Percentiles rank a stretch among this genome's conserved stretches.
phyloP scores from a whole-genome alignment of 2,329 filamentous ascomycete genomes.

The Fusarium liriodendri region DNA sequence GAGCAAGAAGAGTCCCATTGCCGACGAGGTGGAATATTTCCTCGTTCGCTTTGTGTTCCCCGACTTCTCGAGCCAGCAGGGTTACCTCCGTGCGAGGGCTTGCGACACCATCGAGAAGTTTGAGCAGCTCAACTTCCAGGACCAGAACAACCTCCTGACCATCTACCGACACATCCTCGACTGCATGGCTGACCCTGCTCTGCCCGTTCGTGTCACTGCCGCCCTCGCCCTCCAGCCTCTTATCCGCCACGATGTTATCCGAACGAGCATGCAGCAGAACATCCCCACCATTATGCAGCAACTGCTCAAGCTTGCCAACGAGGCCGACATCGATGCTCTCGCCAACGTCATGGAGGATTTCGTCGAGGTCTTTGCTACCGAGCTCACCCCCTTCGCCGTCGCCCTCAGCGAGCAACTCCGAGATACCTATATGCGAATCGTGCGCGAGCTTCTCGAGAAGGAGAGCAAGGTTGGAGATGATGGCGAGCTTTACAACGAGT shows the following conservation, averaged over 20 bases:
- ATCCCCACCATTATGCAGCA: conserved; percentile 99
- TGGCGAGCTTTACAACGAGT: conserved; percentile 87
- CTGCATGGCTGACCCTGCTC: conserved; percentile 93
- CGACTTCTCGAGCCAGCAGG: conserved; percentile 92
- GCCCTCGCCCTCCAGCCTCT: conserved; percentile 94
- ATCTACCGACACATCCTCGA: conserved; percentile 98
- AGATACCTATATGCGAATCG: conserved; percentile 94
- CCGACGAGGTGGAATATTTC: conserved; percentile 98
- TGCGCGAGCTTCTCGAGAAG: conserved; percentile 90
- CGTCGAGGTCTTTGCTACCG: conserved; percentile 97
- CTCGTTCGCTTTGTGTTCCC: conserved; percentile 98
- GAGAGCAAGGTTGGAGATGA: conserved; percentile 81
- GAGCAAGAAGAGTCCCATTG: conserved; percentile 98
- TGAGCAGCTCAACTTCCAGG: conserved; percentile 96
- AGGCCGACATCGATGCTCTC: conserved; percentile 96
- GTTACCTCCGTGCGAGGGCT: conserved; percentile 91
- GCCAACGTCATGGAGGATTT: conserved; percentile 99
- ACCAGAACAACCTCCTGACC: conserved; percentile 92
- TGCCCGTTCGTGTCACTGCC: conserved; percentile 94
- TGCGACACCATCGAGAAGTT: conserved; percentile 99
- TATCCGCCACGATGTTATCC: conserved; percentile 94
- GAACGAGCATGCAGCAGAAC: conserved; percentile 94
- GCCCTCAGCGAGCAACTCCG: conserved; percentile 94
- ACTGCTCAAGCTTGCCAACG: conserved; percentile 94
- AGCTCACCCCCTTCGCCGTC: conserved; percentile 96